These are phyloP conservation scores for Neoboletus brunneissimus DNA, from an alignment of 768 basidiomycete genomes.

Conservation along the genomic window DNA sequence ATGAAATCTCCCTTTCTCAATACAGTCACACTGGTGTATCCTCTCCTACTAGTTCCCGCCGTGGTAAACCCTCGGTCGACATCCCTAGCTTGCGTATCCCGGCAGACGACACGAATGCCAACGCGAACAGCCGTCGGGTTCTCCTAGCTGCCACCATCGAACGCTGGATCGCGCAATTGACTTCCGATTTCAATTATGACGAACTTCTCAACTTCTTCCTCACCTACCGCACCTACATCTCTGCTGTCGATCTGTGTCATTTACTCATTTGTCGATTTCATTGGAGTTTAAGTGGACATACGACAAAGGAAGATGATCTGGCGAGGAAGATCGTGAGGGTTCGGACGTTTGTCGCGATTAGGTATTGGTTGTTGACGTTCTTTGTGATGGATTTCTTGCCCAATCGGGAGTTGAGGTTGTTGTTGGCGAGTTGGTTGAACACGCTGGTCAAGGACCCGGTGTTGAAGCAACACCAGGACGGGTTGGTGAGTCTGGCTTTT, in stretches of 20 bases:
- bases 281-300: conserved; percentile 62
- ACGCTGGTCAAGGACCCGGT: conserved; percentile 69
- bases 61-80: conserved; percentile 26
- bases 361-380: conserved; percentile 90
- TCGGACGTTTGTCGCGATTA: conserved; percentile 84
- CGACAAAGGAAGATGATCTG: conserved; percentile 55
- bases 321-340: conserved; percentile 78
- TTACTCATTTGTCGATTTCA: conserved; percentile 85
- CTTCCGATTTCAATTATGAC: conserved; percentile 82
- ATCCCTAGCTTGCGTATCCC: conserved; percentile 29
- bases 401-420: conserved; percentile 68
- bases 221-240: conserved; percentile 85
- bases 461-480: conserved; percentile 62
- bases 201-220: conserved; percentile 89
- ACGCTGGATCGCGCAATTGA: conserved; percentile 89
- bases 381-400: conserved; percentile 87
- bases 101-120: conserved; percentile 30
- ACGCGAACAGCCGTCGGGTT: conserved; percentile 33
- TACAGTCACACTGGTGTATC: conserved; percentile 39
- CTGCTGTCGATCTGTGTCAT: conserved; percentile 74
- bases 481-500: conserved; percentile 52
- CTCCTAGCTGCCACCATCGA: conserved; percentile 91
- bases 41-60: conserved; percentile 39
- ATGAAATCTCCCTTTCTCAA: conserved; percentile 40
- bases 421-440: conserved; percentile 81